Base-by-base conservation (phyloP, 495 filamentous ascomycete genomes). In the Podospora pseudocomata region DNA sequence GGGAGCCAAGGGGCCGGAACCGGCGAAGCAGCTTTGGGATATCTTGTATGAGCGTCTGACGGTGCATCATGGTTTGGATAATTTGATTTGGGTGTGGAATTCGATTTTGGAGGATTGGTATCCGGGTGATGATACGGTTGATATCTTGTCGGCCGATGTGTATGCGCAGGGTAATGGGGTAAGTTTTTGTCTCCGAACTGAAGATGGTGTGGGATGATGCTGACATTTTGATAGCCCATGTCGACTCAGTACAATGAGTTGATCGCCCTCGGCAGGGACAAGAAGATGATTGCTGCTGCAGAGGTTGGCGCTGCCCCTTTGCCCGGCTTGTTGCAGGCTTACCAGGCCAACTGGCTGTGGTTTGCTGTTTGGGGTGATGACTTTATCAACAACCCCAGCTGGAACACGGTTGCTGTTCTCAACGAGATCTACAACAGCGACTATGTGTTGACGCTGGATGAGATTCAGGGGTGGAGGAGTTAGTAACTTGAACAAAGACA, bases 21-120 rank as follows among this genome's bases (percentile, higher is more conserved):
- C 81, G 23, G 73, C 70, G 70, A 84, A 83, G 73, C 68, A 79
- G 63, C 75, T 84, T 1, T 84, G 71, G 49, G 55, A 60, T 2
- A 62, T 84, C 0, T 7, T 84, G 34, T 83, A 83, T 64, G 76
- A 84, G 54, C 72, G 82, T 1, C 68, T 82, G 49, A 81, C 78
- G 1, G 76, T 74, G 49, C 63, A 78, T 63, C 82, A 84, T 69
- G 59, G 65, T 0, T 34, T 84, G 32, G 74, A 82, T 67, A 84
- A 84, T 70, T 67, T 84, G 56, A 70, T 84, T 49, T 84, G 82
- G 82, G 74, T 82, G 16, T 84, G 82, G 82, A 84, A 84, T 69
- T 81, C 80, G n/a, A 72, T 84, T 1, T 32, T 63, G 15, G 44
- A 75, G 7, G 73, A 78, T 6, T 85, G 82, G 82, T 85, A 85